These are phyloP conservation scores for Eucalyptus pauciflora DNA, from an alignment of 345 rosid species.

Conservation along the genomic window DNA sequence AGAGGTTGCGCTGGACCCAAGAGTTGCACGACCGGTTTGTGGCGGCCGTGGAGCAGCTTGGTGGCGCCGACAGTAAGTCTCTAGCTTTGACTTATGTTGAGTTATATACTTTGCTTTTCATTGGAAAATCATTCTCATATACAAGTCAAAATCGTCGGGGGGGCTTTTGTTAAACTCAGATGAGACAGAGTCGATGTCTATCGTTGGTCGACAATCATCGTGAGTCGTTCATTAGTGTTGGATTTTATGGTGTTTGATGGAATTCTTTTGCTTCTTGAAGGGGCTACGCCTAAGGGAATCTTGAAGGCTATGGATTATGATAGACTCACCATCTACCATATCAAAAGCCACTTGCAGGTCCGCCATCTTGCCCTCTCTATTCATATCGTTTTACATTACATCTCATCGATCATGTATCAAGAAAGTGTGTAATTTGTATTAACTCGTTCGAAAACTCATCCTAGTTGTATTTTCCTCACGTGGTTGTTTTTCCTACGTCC, in stretches of 20 bases:
- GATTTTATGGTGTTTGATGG: not conserved
- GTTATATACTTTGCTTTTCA: not conserved
- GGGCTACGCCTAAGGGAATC: constrained; percentile 61
- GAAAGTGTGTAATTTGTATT: not conserved
- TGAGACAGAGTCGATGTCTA: not conserved
- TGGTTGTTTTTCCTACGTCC: not conserved
- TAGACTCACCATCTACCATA: constrained; percentile 53
- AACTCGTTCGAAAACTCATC: not conserved
- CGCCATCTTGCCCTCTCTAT: not conserved
- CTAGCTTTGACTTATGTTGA: not conserved
- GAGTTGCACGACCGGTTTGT: constrained; percentile 5
- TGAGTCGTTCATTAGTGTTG: not conserved
- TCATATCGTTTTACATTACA: not conserved
- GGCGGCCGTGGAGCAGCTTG: not conserved
- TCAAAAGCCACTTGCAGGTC: constrained; percentile 79
- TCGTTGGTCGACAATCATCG: not conserved
- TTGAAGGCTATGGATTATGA: constrained; percentile 36
- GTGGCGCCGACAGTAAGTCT: constrained; percentile 7
- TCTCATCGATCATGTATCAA: too few relatives aligned
- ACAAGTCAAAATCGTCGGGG: not conserved
- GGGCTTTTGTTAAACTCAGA: not conserved
- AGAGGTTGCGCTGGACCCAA: constrained; percentile 6
- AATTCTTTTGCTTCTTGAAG: constrained; percentile 1
- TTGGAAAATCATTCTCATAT: not conserved
- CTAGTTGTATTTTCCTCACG: not conserved